phyloP scores from a whole-genome alignment of 208 protist genomes.

The Entamoeba histolytica region DNA sequence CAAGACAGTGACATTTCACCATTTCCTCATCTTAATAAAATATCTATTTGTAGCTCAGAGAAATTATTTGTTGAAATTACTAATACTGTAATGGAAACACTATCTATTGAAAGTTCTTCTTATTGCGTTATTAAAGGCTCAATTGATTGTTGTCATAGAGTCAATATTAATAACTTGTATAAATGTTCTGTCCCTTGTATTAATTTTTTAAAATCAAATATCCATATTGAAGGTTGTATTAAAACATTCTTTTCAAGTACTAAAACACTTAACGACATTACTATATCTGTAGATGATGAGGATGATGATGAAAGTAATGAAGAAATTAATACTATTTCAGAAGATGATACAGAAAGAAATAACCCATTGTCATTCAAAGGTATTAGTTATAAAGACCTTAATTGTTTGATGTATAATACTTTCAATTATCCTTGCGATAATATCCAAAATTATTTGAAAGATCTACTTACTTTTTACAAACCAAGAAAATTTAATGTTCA shows the following conservation, averaged over 20 bases:
- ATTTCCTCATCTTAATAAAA: too few relatives aligned
- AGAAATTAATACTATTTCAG: background rate
- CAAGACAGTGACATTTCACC: too few relatives aligned
- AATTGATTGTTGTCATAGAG: background rate
- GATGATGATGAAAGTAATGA: background rate
- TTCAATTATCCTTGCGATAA: background rate
- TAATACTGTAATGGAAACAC: too few relatives aligned
- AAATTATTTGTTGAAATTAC: too few relatives aligned
- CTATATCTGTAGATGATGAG: background rate
- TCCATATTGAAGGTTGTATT: background rate
- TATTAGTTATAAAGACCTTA: background rate
- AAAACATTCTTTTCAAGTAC: background rate
- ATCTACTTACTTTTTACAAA: background rate
- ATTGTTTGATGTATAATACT: background rate
- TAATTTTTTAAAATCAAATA: background rate
- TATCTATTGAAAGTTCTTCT: too few relatives aligned
- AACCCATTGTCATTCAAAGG: background rate
- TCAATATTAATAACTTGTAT: background rate
- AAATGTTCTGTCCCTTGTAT: background rate
- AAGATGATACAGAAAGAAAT: background rate
- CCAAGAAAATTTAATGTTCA: background rate
- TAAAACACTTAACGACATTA: background rate
- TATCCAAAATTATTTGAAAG: background rate
- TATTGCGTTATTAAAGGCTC: background rate
- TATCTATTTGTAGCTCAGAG: too few relatives aligned